A percentile compares a stretch with the other conserved stretches of the same genome.
Evolutionary conservation across 2,329 filamentous ascomycete species (phyloP).

Genomic region (Fusarium torreyae): DNA sequence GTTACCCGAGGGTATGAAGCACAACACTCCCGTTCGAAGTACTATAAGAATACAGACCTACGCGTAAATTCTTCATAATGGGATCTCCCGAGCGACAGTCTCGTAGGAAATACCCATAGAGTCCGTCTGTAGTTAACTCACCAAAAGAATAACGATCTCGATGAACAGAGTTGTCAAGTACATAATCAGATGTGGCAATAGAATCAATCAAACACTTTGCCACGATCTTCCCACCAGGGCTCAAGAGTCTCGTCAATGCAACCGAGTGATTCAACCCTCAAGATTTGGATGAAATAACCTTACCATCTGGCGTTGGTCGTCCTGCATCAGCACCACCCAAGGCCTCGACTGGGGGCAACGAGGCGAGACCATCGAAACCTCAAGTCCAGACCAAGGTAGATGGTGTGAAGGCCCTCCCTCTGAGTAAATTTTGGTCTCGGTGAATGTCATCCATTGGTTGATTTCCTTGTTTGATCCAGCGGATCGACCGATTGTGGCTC

Average conservation of each 20-base stretch:
- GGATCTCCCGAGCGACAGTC: no score
- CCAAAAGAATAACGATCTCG: neutral
- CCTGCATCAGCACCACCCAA: neutral
- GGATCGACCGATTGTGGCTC: slow-evolving; percentile 12
- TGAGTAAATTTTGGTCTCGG: neutral
- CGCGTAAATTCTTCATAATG: no score
- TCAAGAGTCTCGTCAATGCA: neutral
- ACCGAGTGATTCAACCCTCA: neutral
- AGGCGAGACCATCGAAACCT: neutral
- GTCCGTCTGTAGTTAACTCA: neutral
- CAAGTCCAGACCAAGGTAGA: neutral
- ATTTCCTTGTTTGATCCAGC: neutral
- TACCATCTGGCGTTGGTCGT: neutral
- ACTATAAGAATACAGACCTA: neutral
- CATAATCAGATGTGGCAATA: neutral
- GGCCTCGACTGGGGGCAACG: neutral
- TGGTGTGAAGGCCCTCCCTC: slow-evolving; percentile 19
- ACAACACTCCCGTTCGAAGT: neutral
- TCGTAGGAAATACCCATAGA: rapidly evolving
- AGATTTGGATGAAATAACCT: neutral
- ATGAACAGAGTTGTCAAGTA: neutral
- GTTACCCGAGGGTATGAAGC: slow-evolving; percentile 7
- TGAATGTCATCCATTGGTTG: neutral
- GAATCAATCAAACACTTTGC: neutral
- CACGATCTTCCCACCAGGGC: neutral